Evolutionary conservation across 2,329 filamentous ascomycete genomes (phyloP).

Genomic region (Fusarium secorum): DNA sequence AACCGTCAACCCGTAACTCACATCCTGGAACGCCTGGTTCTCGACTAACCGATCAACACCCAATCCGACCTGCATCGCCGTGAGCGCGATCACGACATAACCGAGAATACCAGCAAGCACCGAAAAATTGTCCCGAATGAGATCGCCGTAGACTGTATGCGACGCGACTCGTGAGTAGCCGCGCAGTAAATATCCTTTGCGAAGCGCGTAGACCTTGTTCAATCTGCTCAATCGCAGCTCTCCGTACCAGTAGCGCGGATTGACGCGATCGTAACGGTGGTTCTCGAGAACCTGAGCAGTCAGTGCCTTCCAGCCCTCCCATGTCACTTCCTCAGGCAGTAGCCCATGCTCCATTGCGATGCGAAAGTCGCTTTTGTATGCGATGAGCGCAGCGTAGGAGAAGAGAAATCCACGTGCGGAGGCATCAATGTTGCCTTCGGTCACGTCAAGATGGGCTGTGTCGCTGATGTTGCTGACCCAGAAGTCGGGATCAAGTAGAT

Average conservation of each 20-base stretch:
- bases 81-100: constrained; percentile 31
- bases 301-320: constrained; percentile 49
- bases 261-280: constrained; percentile 44
- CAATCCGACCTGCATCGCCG: constrained; percentile 29
- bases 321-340: constrained; percentile 47
- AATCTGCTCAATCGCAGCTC: constrained; percentile 53
- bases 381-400: constrained; percentile 49
- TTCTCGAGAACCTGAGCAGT: constrained; percentile 38
- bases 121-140: constrained; percentile 29
- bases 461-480: constrained; percentile 46
- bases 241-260: constrained; percentile 51
- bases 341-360: constrained; percentile 48
- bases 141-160: constrained; percentile 26
- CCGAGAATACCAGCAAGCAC: constrained; percentile 28
- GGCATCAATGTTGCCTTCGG: constrained; percentile 16
- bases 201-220: constrained; percentile 43
- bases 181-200: constrained; percentile 20
- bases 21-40: constrained; percentile 11
- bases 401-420: constrained; percentile 51
- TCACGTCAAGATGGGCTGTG: constrained; percentile 17
- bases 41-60: constrained; percentile 5
- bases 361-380: constrained; percentile 49
- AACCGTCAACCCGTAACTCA: constrained; percentile 24
- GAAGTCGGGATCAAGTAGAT: constrained; percentile 48
- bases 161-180: constrained; percentile 31